Evolutionary conservation across 176 grass and related monocot genomes (phyloP).

Genomic region (Carex pumila): DNA sequence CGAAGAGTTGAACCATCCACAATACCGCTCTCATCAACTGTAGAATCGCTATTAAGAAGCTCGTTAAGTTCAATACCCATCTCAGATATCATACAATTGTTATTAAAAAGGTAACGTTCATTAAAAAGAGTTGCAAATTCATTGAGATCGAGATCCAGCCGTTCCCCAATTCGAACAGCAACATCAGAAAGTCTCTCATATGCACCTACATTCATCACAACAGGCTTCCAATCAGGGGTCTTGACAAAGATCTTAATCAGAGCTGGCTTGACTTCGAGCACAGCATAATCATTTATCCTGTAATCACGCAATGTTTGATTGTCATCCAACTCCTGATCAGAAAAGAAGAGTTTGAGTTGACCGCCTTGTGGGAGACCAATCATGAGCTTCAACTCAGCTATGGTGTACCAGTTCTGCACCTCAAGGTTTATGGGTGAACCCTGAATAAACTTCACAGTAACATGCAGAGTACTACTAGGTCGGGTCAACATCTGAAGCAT

Average conservation of each 20-base stretch:
- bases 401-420: constrained; percentile 20
- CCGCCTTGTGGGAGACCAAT: background rate
- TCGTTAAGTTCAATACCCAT: background rate
- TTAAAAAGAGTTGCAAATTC: background rate
- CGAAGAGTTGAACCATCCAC: background rate
- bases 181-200: background rate
- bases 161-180: background rate
- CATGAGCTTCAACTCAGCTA: constrained; percentile 22
- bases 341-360: constrained; percentile 5
- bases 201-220: background rate
- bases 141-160: background rate
- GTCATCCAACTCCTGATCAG: background rate
- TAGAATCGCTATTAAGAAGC: background rate
- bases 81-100: background rate
- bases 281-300: background rate
- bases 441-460: background rate
- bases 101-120: background rate
- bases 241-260: background rate
- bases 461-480: background rate
- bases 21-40: background rate
- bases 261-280: background rate
- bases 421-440: background rate
- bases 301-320: constrained; percentile 8
- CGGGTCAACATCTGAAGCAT: constrained; percentile 6
- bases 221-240: background rate